These are phyloP conservation scores for Coriaria nepalensis DNA, from an alignment of 306 rosid species.

Conservation along the genomic window DNA sequence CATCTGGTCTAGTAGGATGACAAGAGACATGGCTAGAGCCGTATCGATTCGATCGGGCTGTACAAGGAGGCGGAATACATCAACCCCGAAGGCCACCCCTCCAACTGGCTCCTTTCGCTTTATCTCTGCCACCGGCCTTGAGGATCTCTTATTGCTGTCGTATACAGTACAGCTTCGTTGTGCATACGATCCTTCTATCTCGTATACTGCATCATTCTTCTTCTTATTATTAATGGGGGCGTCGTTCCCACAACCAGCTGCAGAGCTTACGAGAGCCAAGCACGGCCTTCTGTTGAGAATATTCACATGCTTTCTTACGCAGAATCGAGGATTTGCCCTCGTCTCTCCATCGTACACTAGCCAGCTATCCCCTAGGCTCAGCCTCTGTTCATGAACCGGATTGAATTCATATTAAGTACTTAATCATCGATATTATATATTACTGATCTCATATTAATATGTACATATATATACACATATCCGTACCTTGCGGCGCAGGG, in stretches of 20 bases:
- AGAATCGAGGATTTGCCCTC: conserved; percentile 23
- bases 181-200: conserved; percentile 50
- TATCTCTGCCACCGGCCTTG: conserved; percentile 44
- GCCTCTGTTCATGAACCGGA: conserved; percentile 22
- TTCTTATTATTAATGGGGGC: conserved; percentile 1
- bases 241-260: conserved; percentile 1
- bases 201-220: conserved; percentile 16
- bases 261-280: conserved; percentile 31
- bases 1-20: conserved; percentile 59
- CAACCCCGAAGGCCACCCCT: conserved; percentile 46
- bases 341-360: conserved; percentile 50
- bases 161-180: conserved; percentile 42
- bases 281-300: conserved; percentile 28
- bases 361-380: conserved; percentile 57
- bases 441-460: no score
- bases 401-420: no score
- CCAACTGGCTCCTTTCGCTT: conserved; percentile 45
- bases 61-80: conserved; percentile 52
- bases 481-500: conserved; percentile 57
- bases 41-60: conserved; percentile 37
- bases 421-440: no score
- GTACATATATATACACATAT: background rate
- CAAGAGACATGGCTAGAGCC: conserved; percentile 50
- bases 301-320: conserved; percentile 29
- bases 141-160: conserved; percentile 27